Evolutionary conservation across 2,329 filamentous ascomycete species (phyloP), one percentile per base, ranked within the genome.

Genomic region (Clonostachys rosea): DNA sequence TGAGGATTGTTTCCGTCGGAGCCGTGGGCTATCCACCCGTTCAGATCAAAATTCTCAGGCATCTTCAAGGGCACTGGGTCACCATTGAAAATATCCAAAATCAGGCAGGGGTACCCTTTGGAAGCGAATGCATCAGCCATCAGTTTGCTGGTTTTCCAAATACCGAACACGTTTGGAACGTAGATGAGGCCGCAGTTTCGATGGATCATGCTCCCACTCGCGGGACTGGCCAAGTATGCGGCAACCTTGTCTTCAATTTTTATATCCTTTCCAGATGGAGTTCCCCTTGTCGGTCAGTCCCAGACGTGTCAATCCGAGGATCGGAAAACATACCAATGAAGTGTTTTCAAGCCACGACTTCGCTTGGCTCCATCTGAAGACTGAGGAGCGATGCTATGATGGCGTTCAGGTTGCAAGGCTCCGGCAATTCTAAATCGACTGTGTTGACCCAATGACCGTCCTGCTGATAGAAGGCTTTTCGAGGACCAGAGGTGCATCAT

Each of bases 41-140:
- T 49, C 24, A 66, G 44, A 39, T 66, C 59, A 12, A 63, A 57
- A 12, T 43, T 49, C 8, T 59, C 50, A 2, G 49, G 45, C 39
- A 52, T 45, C 60, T 83, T 77, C 51, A 85, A 57, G 2, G 69
- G 83, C 2, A 57, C 44, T 2, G 57, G 50, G 20, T 67, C 64
- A 5, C 61, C 59, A 37, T 66, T 60, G 50, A 64, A 67, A 13
- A 65, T 45, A 30, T 67, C 64, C 2, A 58, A 42, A 6, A 67
- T 49, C n/a, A 67, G 50, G 14, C 57, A 59, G 2, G 54, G 49
- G 47, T 66, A 67, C 0, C 64, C 65, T 14, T 58, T 53, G 8
- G 54, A 50, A 8, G 65, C 65, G 40, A 63, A 64, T 13, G 57
- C 51, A 51, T 67, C 64, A 50, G 75, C 67, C 46, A 66, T 54